phyloP scores from a whole-genome alignment of 2,329 filamentous ascomycete species.

The Fusarium sp. region DNA sequence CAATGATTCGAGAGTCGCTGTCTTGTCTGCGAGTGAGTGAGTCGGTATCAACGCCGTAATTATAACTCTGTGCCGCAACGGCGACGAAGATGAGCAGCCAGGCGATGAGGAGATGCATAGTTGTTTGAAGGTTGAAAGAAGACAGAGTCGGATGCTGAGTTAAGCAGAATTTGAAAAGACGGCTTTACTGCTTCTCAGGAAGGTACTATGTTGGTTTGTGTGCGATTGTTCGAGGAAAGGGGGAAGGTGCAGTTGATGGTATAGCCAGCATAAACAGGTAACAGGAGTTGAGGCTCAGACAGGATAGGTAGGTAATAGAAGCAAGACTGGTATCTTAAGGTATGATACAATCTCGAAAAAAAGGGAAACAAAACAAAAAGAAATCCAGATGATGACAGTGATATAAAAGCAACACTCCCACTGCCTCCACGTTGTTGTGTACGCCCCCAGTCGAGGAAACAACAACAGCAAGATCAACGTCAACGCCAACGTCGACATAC shows the following conservation, averaged over 20 bases:
- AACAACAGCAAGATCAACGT: background rate
- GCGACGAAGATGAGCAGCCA: slow-evolving; percentile 21
- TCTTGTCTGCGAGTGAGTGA: slow-evolving; percentile 58
- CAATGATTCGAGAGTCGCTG: slow-evolving; percentile 54
- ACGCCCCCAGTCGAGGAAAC: background rate
- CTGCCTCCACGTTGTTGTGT: slow-evolving; percentile 15
- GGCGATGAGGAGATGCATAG: slow-evolving; percentile 34
- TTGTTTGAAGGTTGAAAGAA: background rate
- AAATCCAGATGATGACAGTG: background rate
- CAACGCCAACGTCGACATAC: background rate
- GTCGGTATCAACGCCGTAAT: slow-evolving; percentile 64
- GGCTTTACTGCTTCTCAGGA: background rate
- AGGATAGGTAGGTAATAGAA: background rate
- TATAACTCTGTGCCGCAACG: slow-evolving; percentile 54
- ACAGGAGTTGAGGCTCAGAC: background rate
- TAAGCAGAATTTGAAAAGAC: background rate
- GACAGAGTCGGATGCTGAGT: background rate
- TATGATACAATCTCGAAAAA: background rate
- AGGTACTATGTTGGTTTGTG: slow-evolving; percentile 7
- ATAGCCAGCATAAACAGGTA: background rate
- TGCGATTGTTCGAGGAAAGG: background rate
- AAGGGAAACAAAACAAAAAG: background rate
- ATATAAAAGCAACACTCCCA: slow-evolving; percentile 1
- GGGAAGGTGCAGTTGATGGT: background rate
- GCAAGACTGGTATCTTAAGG: background rate